These are phyloP conservation scores for Cocos nucifera DNA, from an alignment of 176 grass and related monocot genomes.

Conservation along the genomic window DNA sequence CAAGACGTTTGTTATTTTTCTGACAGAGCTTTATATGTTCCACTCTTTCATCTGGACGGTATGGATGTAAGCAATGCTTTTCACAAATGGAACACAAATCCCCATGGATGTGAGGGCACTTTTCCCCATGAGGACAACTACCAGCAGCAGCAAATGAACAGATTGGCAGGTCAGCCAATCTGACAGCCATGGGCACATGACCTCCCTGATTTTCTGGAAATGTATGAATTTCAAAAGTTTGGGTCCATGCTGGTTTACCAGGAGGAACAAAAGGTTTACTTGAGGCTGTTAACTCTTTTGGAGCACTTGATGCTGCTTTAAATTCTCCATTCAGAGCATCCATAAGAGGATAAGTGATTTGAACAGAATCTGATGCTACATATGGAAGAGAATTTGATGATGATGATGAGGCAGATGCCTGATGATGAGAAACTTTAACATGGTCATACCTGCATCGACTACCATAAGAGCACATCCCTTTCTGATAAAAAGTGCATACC, in stretches of 20 bases:
- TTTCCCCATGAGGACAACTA: slow-evolving; percentile 59
- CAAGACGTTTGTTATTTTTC: slow-evolving; percentile 55
- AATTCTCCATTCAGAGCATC: slow-evolving; percentile 16
- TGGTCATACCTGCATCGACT: slow-evolving; percentile 76
- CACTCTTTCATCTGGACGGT: slow-evolving; percentile 39
- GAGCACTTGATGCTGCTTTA: not conserved
- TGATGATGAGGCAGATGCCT: slow-evolving; percentile 5
- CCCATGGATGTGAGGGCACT: slow-evolving; percentile 59
- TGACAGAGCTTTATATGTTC: slow-evolving; percentile 57
- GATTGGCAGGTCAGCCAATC: slow-evolving; percentile 43
- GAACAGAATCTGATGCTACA: slow-evolving; percentile 37
- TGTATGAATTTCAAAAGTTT: slow-evolving; percentile 21
- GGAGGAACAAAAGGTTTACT: slow-evolving; percentile 1
- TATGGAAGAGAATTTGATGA: slow-evolving; percentile 24
- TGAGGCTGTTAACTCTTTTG: slow-evolving; percentile 4
- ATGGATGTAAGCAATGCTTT: slow-evolving; percentile 60
- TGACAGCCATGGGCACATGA: slow-evolving; percentile 12
- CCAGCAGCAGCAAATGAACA: slow-evolving; percentile 77
- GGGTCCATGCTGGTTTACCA: slow-evolving; percentile 15
- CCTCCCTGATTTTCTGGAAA: slow-evolving; percentile 15
- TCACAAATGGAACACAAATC: slow-evolving; percentile 50
- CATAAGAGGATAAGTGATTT: slow-evolving; percentile 20
- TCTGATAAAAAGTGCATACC: slow-evolving; percentile 92
- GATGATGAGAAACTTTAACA: slow-evolving; percentile 31
- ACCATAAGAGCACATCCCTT: slow-evolving; percentile 72